Base-by-base conservation (phyloP, 2,329 filamentous ascomycete genomes). In the Colletotrichum simmondsii region DNA sequence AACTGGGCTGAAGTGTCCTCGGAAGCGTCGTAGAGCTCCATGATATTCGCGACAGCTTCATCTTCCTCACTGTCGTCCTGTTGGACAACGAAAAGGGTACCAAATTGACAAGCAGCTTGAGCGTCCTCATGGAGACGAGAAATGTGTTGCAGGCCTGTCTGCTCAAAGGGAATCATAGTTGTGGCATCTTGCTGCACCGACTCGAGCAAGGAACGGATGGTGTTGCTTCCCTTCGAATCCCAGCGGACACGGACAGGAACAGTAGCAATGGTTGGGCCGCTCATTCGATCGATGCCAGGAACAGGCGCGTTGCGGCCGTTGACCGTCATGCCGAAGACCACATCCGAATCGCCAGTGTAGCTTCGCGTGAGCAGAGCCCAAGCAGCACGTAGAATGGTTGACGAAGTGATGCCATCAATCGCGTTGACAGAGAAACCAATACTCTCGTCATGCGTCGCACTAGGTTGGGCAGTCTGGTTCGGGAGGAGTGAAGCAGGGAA, bases 331-430 rank as follows among this genome's bases (percentile, higher is more conserved):
- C 77, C 79, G 54, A 80, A 85, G 2, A 76, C 59, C 1, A 80
- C 70, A 49, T 65, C 63, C 24, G 57, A 30, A 35, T 72, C 80
- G 74, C 54, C 79, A 76, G 83, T 78, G 62, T 85, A 84, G 3
- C 81, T 74, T 0, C 80, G 80, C 2, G 82, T 78, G 2, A 84
- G 77, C 11, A 87, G 63, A 1, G 77, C 72, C 75, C 77, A 77
- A 6, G 79, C 76, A 0, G 78, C 75, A 8, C 78, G 74, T 19
- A 78, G 60, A 32, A 58, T 58, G 7, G 19, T 58, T 7, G 54
- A 26, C 14, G 30, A 28, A 28, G 54, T 58, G 30, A 58, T 58
- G 14, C 24, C 54, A 11, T 19, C 54, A 58, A 49, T 49, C 3
- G 42, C 19, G 42, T 49, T 49, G 12, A 49, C 19, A n/a, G 42